Evolutionary conservation across 441 rosid genomes (phyloP).

Genomic region (Hura crepitans): DNA sequence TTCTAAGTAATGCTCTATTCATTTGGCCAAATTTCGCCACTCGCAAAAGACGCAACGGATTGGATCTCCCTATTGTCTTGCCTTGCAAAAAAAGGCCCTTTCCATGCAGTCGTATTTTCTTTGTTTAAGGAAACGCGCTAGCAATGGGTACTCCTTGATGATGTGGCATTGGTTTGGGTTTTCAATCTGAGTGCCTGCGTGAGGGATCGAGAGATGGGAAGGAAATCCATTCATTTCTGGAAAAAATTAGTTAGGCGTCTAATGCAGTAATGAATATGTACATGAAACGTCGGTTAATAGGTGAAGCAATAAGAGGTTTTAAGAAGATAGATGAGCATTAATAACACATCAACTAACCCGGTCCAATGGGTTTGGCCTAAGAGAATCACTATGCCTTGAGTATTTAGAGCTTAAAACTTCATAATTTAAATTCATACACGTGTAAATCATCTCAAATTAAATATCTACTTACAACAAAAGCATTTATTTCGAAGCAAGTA

Average conservation of each 20-base stretch:
- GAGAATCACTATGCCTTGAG: no score
- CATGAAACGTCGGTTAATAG: constrained; percentile 52
- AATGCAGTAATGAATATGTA: constrained; percentile 61
- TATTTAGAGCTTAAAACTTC: no score
- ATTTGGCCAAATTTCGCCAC: constrained; percentile 67
- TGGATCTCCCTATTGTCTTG: constrained; percentile 67
- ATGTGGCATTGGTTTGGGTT: constrained; percentile 48
- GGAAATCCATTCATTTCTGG: constrained; percentile 53
- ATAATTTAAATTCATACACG: no score
- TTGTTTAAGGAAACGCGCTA: constrained; percentile 48
- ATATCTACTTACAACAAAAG: no score
- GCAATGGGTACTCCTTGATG: constrained; percentile 41
- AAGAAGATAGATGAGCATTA: constrained; percentile 43
- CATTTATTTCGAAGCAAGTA: no score
- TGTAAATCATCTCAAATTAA: no score
- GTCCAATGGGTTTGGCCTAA: no score
- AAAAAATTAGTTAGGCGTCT: constrained; percentile 52
- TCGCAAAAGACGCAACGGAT: constrained; percentile 52
- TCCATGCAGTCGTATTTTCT: constrained; percentile 29
- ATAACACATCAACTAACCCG: no score
- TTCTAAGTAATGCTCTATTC: constrained; percentile 39
- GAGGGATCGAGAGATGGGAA: constrained; percentile 45
- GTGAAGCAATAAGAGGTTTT: constrained; percentile 43
- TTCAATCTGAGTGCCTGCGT: constrained; percentile 43
- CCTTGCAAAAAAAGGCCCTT: constrained; percentile 30